phyloP scores from a whole-genome alignment of 495 filamentous ascomycete species.

The Podospora tetraspora region DNA sequence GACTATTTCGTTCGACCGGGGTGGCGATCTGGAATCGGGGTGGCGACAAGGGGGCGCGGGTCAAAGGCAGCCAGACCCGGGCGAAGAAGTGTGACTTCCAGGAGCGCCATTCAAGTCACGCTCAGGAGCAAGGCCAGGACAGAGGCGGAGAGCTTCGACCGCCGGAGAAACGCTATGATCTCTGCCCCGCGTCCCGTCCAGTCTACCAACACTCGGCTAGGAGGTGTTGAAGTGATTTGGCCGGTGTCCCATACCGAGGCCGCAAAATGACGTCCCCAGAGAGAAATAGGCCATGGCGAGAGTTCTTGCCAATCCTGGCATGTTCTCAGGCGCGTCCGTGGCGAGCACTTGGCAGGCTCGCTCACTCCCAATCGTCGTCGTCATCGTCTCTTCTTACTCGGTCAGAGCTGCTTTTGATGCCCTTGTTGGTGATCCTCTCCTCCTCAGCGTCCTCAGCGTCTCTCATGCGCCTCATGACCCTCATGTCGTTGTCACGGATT shows the following conservation, averaged over 20 bases:
- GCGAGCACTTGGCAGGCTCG: neutral
- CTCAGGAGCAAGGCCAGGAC: neutral
- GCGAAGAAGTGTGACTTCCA: neutral
- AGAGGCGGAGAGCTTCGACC: neutral
- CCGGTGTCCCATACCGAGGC: neutral
- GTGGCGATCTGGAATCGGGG: neutral
- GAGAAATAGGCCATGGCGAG: neutral
- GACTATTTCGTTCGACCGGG: too few species aligned
- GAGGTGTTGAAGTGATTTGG: neutral
- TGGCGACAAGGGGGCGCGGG: neutral
- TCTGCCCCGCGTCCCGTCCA: neutral
- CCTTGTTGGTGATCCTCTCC: conserved; percentile 39
- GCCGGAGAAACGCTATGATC: neutral
- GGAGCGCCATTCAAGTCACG: neutral
- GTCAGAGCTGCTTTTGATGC: conserved; percentile 41
- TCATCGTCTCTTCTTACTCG: conserved; percentile 43
- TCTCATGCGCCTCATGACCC: conserved; percentile 59
- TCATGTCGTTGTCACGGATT: conserved; percentile 66
- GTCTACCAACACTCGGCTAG: neutral
- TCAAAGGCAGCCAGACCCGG: neutral
- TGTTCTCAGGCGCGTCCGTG: neutral
- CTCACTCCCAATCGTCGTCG: conserved; percentile 77
- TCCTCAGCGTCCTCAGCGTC: conserved; percentile 56
- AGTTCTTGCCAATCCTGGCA: neutral
- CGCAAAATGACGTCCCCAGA: neutral